Evolutionary conservation across 164 flowering plant genomes (phyloP).

Genomic region (Stephania japonica): DNA sequence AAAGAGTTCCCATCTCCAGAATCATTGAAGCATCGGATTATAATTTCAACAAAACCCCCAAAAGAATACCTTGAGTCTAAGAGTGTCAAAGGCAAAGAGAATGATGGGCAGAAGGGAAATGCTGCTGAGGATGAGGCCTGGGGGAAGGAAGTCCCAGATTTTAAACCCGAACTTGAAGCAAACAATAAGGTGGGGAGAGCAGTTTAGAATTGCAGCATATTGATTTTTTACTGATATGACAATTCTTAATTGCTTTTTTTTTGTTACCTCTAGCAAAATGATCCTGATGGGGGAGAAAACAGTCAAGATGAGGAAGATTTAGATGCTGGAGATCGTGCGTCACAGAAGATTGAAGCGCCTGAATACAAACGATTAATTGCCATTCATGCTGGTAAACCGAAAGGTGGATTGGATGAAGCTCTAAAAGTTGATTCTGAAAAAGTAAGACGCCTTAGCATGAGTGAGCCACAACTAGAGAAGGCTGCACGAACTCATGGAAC

Average conservation of each 20-base stretch:
- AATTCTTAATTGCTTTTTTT: background rate
- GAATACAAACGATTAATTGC: conserved; percentile 37
- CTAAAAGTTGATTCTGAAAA: conserved; percentile 21
- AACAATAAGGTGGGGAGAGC: conserved; percentile 26
- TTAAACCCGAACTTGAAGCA: conserved; percentile 14
- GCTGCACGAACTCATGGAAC: conserved; percentile 25
- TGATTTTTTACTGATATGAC: background rate
- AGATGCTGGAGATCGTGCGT: conserved; percentile 18
- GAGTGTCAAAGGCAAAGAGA: conserved; percentile 20
- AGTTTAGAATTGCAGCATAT: background rate
- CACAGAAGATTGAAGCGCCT: conserved; percentile 21
- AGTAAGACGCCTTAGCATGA: conserved; percentile 34
- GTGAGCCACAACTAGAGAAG: conserved; percentile 37
- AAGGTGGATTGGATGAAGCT: conserved; percentile 26
- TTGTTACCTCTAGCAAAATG: conserved; percentile 16
- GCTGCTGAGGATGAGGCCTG: conserved; percentile 32
- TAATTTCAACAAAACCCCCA: conserved; percentile 45
- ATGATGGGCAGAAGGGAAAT: conserved; percentile 21
- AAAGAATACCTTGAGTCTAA: conserved; percentile 33
- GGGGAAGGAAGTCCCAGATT: conserved; percentile 37
- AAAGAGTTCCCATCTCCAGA: conserved; percentile 40
- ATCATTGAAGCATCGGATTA: conserved; percentile 24
- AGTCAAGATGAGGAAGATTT: conserved; percentile 26
- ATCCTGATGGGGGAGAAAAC: conserved; percentile 14
- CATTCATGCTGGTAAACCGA: conserved; percentile 34